Evolutionary conservation across 768 basidiomycete species (phyloP).

Genomic region (Collybia nuda): DNA sequence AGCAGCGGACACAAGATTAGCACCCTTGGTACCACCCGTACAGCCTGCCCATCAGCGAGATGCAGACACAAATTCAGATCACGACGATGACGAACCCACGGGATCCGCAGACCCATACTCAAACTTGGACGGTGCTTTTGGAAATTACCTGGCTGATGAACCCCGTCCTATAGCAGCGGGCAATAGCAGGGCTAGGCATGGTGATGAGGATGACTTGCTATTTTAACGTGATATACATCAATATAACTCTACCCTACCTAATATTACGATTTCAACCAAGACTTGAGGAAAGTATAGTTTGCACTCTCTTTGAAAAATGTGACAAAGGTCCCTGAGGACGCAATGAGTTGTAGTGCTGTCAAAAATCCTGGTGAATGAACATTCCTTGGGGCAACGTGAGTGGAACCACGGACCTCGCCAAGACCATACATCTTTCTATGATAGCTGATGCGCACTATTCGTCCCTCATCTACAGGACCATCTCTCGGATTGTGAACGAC

Average conservation of each 20-base stretch:
- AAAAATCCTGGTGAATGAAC: constrained; percentile 4
- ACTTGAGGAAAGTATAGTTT: constrained; percentile 18
- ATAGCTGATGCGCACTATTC: constrained; percentile 78
- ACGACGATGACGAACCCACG: constrained; percentile 40
- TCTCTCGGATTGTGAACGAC: constrained; percentile 76
- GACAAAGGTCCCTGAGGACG: constrained; percentile 46
- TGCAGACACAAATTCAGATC: constrained; percentile 21
- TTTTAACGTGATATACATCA: constrained; percentile 33
- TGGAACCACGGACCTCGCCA: constrained; percentile 71
- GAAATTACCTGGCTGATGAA: constrained; percentile 69
- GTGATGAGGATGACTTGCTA: constrained; percentile 68
- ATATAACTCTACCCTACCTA: neutral
- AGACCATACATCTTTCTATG: constrained; percentile 93
- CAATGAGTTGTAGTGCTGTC: constrained; percentile 87
- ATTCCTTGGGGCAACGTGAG: neutral
- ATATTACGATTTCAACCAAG: neutral
- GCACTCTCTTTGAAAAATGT: constrained; percentile 23
- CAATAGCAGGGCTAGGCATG: constrained; percentile 35
- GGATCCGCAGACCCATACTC: constrained; percentile 73
- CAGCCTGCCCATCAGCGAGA: constrained; percentile 20
- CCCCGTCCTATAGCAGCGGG: constrained; percentile 61
- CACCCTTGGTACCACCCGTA: constrained; percentile 29
- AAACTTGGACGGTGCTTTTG: constrained; percentile 75
- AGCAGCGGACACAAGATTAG: constrained; percentile 27
- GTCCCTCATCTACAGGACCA: constrained; percentile 26